Evolutionary conservation across 2,329 filamentous ascomycete genomes (phyloP), one percentile per base, ranked within the genome.

Genomic region (Fusarium oxysporum): DNA sequence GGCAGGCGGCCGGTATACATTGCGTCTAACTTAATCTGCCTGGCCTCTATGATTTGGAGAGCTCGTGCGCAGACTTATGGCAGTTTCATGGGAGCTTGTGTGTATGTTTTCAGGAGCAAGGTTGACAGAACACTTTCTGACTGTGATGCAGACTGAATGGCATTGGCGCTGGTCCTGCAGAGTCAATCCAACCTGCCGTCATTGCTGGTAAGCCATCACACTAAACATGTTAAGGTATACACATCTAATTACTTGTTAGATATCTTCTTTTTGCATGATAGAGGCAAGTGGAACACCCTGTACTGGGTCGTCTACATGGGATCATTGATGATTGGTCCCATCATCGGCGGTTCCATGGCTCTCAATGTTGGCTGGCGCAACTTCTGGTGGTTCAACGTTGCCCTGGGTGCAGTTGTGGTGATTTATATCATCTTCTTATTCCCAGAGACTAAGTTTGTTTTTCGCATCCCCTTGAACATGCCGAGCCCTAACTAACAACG

Each of bases 301-400:
- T 56, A 56, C 23, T 56, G 54, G 54, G 54, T 56, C 7, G n/a
- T 33, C 14, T 56, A 56, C n/a, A 56, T 56, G 54, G 54, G 54
- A 5, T 56, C 54, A 0, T 6, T 56, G 7, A 56, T 56, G 54
- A 47, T 56, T 16, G 54, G 54, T 1, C 54, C 54, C 5, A 56
- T 56, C 3, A 9, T 56, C 9, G 30, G 54, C 12, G 54, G 54
- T 1, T 33, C 54, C 9, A 56, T 56, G 38, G 54, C 54, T 33
- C 54, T 56, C n/a, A 21, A 56, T 9, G 54, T 56, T 5, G 54
- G 54, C 9, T 56, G 54, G 54, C 54, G 54, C 32, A 56, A 56
- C 19, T 56, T 56, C 17, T 56, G 54, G 54, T 56, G 54, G 54
- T 45, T 56, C n/a, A 56, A 56, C 3, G 54, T 56, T 5, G 54